These are phyloP conservation scores for Claviceps cyperi DNA, from an alignment of 2,329 filamentous ascomycete species.

Conservation along the genomic window DNA sequence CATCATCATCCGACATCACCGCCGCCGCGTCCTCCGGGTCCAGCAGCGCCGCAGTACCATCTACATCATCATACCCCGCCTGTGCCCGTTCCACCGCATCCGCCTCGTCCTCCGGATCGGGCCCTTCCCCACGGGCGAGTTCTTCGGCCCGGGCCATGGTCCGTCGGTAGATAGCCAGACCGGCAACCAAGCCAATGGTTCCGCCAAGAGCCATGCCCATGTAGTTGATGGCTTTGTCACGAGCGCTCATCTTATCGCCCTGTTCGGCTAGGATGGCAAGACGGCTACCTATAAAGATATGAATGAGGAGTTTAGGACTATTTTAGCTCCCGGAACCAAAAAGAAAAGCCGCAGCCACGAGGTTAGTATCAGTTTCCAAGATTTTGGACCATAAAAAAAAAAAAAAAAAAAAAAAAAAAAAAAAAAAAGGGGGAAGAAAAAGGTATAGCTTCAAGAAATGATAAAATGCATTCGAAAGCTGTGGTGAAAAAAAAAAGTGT, in stretches of 20 bases:
- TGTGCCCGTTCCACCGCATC: slow-evolving; percentile 17
- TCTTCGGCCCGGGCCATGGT: slow-evolving; percentile 50
- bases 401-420: no score
- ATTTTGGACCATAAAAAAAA: no score
- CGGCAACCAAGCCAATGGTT: slow-evolving; percentile 58
- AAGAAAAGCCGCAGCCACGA: no score
- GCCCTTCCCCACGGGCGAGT: slow-evolving; percentile 33
- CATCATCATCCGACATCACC: slow-evolving; percentile 44
- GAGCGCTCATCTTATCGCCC: slow-evolving; percentile 66
- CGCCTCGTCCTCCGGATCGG: slow-evolving; percentile 3
- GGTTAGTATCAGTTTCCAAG: no score
- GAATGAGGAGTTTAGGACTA: slow-evolving; percentile 75
- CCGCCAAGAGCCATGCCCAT: slow-evolving; percentile 61
- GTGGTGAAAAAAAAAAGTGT: no score
- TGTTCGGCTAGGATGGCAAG: slow-evolving; percentile 72
- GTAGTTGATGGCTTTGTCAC: slow-evolving; percentile 73
- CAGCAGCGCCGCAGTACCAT: slow-evolving; percentile 17
- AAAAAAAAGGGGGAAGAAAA: background rate
- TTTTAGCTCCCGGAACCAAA: no score
- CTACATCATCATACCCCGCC: slow-evolving; percentile 24
- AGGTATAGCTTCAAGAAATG: no score
- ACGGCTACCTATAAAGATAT: slow-evolving; percentile 80
- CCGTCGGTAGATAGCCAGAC: slow-evolving; percentile 69
- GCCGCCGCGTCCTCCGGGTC: slow-evolving; percentile 37
- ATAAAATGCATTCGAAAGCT: no score